Percentiles rank a stretch among this genome's conserved stretches.
Conservation (phyloP, 2,329 filamentous ascomycete species). For the Fusarium albidum region DNA sequence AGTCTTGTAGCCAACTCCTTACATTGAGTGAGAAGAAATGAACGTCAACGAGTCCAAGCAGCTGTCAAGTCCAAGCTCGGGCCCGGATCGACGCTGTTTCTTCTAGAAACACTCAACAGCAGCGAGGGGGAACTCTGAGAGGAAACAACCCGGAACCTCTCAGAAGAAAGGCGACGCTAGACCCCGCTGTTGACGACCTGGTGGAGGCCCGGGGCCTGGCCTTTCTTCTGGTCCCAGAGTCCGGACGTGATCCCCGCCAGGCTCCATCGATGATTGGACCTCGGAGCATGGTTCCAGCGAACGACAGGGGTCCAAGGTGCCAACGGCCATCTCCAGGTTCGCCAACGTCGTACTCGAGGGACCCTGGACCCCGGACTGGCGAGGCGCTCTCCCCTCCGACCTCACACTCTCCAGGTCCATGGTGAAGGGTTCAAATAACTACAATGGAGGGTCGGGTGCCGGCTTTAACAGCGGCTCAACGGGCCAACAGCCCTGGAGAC, state of each 20-base stretch:
- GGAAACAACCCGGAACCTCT: not conserved
- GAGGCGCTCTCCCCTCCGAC: constrained; percentile 9
- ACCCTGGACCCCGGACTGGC: constrained; percentile 14
- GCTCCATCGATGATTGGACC: not conserved
- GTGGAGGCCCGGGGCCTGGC: not conserved
- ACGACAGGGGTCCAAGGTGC: constrained; percentile 26
- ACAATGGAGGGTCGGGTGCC: constrained; percentile 18
- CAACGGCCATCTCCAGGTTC: not conserved
- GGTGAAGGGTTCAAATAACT: not conserved
- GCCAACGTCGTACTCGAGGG: not conserved
- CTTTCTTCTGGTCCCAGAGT: not conserved
- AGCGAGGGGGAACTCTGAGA: not conserved
- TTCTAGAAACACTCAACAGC: not conserved
- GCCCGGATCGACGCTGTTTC: no score
- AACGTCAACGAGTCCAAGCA: no score
- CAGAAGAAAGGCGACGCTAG: constrained; percentile 8
- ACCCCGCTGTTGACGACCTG: constrained; percentile 18
- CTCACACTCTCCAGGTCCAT: not conserved
- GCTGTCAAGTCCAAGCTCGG: no score
- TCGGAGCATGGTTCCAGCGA: constrained; percentile 18
- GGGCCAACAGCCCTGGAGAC: constrained; percentile 16
- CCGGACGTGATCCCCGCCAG: constrained; percentile 3
- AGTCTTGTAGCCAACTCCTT: no score
- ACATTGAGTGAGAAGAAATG: no score
- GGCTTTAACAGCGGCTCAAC: constrained; percentile 7